A percentile compares a stretch with the other conserved stretches of the same genome.
These are phyloP conservation scores for Erigeron philadelphicus DNA, from an alignment of 140 eudicot species.

Conservation along the genomic window DNA sequence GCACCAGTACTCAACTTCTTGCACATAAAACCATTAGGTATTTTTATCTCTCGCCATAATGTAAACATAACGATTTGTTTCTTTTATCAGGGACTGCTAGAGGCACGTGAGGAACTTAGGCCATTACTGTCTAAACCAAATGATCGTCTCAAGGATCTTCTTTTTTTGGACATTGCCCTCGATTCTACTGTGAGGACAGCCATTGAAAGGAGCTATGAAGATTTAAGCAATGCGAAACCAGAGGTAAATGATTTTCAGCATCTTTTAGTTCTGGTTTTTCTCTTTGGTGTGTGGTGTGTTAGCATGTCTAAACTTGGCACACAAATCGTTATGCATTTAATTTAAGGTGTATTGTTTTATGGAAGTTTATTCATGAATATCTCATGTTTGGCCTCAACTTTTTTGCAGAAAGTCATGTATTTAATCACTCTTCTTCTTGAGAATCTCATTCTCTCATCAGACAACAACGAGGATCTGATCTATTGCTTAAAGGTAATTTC, in stretches of 20 bases:
- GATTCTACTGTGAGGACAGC: conserved; percentile 96
- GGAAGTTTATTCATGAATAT: not conserved
- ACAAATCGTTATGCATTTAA: not conserved
- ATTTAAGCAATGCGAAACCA: conserved; percentile 72
- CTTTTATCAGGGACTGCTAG: conserved; percentile 65
- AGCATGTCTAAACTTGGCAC: conserved; percentile 1
- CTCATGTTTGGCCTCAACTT: conserved; percentile 23
- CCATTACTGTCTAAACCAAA: conserved; percentile 75
- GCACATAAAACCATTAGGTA: conserved; percentile 6
- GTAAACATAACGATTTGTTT: not conserved
- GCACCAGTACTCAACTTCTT: conserved; percentile 22
- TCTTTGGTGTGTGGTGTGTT: conserved; percentile 4
- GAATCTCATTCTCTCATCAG: conserved; percentile 85
- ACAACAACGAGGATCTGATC: conserved; percentile 86
- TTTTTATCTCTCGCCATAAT: conserved; percentile 14
- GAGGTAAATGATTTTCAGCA: conserved; percentile 44
- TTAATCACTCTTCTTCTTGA: conserved; percentile 85
- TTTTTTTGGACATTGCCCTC: conserved; percentile 90
- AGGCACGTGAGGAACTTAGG: conserved; percentile 87
- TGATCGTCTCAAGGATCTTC: conserved; percentile 84
- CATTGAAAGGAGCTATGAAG: conserved; percentile 88
- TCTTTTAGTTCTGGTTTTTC: not conserved
- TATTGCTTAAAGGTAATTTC: conserved; percentile 86
- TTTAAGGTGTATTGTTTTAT: conserved; percentile 14
- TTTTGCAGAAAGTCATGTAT: conserved; percentile 84